These are phyloP conservation scores for Saturnispora quitensis DNA, from an alignment of 805 yeast genomes.

Conservation along the genomic window DNA sequence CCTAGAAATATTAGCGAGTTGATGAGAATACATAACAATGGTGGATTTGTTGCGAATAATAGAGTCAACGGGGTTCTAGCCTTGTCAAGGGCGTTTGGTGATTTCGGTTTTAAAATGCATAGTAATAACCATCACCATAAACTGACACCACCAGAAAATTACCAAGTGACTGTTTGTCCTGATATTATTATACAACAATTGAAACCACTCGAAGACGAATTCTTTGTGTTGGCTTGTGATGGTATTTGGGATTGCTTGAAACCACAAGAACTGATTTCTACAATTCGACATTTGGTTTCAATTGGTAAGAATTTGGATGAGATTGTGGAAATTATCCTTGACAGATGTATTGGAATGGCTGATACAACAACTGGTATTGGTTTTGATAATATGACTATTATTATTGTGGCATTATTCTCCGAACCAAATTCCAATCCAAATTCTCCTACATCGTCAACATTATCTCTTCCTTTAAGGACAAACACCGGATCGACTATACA, in stretches of 20 bases:
- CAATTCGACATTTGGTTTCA: slow-evolving; percentile 49
- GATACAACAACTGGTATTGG: slow-evolving; percentile 71
- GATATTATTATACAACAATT: slow-evolving; percentile 52
- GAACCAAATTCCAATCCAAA: not conserved
- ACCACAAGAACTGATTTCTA: slow-evolving; percentile 42
- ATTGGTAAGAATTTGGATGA: slow-evolving; percentile 50
- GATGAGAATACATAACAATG: slow-evolving; percentile 48
- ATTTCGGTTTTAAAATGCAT: slow-evolving; percentile 44
- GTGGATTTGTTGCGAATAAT: slow-evolving; percentile 52
- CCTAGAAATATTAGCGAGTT: slow-evolving; percentile 51
- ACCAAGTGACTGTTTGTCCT: slow-evolving; percentile 73
- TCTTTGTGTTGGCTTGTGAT: slow-evolving; percentile 68
- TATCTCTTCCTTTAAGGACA: slow-evolving; percentile 1
- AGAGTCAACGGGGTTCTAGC: slow-evolving; percentile 54
- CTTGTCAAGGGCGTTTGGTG: slow-evolving; percentile 55
- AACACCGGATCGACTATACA: not conserved
- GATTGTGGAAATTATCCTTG: slow-evolving; percentile 50
- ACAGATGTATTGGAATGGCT: slow-evolving; percentile 62
- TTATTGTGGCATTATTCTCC: slow-evolving; percentile 35
- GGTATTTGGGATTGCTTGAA: slow-evolving; percentile 74
- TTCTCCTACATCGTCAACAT: not conserved
- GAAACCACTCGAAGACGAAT: slow-evolving; percentile 53
- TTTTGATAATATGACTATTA: slow-evolving; percentile 72
- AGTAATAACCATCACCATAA: slow-evolving; percentile 9
- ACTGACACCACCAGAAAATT: slow-evolving; percentile 52